These are phyloP conservation scores for Candolleomyces aberdarensis DNA, from an alignment of 768 basidiomycete genomes.

Conservation along the genomic window DNA sequence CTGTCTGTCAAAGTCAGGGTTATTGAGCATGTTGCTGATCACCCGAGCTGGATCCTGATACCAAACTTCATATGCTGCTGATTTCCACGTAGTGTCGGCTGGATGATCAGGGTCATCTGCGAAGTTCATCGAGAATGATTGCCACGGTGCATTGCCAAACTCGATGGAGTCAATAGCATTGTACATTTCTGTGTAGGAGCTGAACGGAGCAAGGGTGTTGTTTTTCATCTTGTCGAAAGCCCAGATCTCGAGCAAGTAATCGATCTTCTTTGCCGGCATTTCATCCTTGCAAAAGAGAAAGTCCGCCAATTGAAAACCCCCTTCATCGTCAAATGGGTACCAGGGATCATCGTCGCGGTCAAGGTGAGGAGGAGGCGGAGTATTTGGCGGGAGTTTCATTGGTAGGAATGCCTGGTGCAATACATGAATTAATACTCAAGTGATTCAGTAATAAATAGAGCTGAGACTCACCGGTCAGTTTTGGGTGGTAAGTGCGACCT, in stretches of 20 bases:
- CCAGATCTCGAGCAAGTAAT: conserved; percentile 23
- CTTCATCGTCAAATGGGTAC: conserved; percentile 11
- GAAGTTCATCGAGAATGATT: conserved; percentile 26
- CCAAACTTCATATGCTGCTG: neutral
- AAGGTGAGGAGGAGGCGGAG: neutral
- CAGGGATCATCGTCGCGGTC: conserved; percentile 3
- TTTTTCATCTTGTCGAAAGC: conserved; percentile 10
- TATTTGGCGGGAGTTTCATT: neutral
- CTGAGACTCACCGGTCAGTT: neutral
- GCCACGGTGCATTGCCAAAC: conserved; percentile 35
- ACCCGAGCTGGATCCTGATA: conserved; percentile 23
- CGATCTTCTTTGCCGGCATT: conserved; percentile 19
- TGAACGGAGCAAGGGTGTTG: conserved; percentile 26
- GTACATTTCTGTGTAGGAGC: conserved; percentile 26
- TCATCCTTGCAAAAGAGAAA: conserved; percentile 16
- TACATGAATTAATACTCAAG: neutral
- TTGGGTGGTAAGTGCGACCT: neutral
- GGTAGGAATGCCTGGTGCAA: neutral
- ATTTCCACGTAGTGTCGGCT: neutral
- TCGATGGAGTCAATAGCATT: conserved; percentile 30
- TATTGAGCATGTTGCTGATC: conserved; percentile 23
- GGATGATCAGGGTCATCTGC: neutral
- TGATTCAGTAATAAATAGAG: neutral
- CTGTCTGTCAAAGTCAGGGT: conserved; percentile 28
- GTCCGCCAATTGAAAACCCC: conserved; percentile 14